Evolutionary conservation across 805 yeast species (phyloP), one percentile per base, ranked within the genome.

Genomic region (Kazachstania psychrophila): DNA sequence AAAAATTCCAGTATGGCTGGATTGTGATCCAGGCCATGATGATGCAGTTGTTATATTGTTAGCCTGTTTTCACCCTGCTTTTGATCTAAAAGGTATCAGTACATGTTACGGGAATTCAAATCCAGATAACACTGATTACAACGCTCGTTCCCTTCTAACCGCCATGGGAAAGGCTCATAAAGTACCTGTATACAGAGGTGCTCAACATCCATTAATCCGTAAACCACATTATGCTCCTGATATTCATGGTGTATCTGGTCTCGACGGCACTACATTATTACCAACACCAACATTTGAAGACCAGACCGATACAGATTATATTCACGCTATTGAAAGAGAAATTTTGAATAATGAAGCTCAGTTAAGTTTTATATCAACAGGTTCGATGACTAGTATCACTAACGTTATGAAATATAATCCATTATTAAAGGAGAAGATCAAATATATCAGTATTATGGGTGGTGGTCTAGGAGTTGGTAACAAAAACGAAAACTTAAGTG

Each of bases 1-100:
- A 12, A 45, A 46, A 39, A 71, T 77, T 15, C 94, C 94, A 0
- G 50, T 86, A 5, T 86, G 95, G 95, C 58, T 86, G 10, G 95
- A 86, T 59, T 86, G 95, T 57, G 95, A 86, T 52, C 94, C 95
- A 0, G 95, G 95, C 2, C 92, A 81, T 50, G 95, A 86, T 52
- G 96, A 86, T 49, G 79, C 83, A 2, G 70, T 83, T 31, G 95
- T 92, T 4, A 65, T 86, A 6, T 60, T 82, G 8, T 45, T 86
- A 18, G 75, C 84, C 0, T 62, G 73, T 6, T 73, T 70, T 49
- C 71, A 76, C 44, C 82, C 85, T 0, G 60, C 67, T 18, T 72
- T 75, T 58, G 56, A 72, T 12, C 56, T 83, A 8, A 46, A 76
- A 3, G 94, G 92, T 2, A 67, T 83, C n/a, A 75, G 86, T 22